Evolutionary conservation across 2,329 filamentous ascomycete species (phyloP).

Genomic region (Nothophaeocryptopus gaeumannii): DNA sequence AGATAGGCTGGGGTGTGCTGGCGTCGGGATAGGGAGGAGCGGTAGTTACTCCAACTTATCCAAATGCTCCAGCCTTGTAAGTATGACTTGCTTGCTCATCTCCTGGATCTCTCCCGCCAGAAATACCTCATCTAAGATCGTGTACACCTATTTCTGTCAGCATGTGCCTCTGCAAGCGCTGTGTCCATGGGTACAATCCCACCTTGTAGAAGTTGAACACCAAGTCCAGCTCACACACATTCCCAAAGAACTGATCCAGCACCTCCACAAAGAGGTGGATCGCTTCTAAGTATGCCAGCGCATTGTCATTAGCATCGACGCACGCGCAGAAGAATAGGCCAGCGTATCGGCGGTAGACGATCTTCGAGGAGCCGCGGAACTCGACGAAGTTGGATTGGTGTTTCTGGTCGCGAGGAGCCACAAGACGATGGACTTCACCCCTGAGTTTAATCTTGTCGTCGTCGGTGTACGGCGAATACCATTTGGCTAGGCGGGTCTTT

Average conservation of each 20-base stretch:
- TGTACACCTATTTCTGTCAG: conserved; percentile 67
- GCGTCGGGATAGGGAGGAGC: neutral
- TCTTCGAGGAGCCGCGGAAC: conserved; percentile 79
- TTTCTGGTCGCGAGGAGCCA: conserved; percentile 96
- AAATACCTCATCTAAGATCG: conserved; percentile 97
- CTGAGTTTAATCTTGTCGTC: conserved; percentile 99
- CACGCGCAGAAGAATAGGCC: conserved; percentile 99
- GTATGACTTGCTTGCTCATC: conserved; percentile 95
- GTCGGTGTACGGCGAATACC: conserved; percentile 98
- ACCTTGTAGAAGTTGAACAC: conserved; percentile 71
- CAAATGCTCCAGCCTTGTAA: conserved; percentile 89
- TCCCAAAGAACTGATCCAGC: conserved; percentile 96
- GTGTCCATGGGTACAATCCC: neutral
- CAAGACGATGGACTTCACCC: conserved; percentile 97
- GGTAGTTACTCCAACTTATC: conserved; percentile 80
- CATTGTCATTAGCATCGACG: conserved; percentile 98
- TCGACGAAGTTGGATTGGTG: conserved; percentile 99
- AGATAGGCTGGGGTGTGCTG: too few species aligned
- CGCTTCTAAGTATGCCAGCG: conserved; percentile 91
- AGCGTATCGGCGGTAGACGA: conserved; percentile 95
- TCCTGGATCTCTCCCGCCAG: conserved; percentile 97
- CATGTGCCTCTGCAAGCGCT: conserved; percentile 9
- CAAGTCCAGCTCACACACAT: conserved; percentile 96
- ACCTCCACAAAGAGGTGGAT: conserved; percentile 99
- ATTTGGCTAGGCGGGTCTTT: conserved; percentile 97